Evolutionary conservation across 176 grass and related monocot genomes (phyloP), one percentile per base, ranked within the genome.

Genomic region (Hordeum vulgare): DNA sequence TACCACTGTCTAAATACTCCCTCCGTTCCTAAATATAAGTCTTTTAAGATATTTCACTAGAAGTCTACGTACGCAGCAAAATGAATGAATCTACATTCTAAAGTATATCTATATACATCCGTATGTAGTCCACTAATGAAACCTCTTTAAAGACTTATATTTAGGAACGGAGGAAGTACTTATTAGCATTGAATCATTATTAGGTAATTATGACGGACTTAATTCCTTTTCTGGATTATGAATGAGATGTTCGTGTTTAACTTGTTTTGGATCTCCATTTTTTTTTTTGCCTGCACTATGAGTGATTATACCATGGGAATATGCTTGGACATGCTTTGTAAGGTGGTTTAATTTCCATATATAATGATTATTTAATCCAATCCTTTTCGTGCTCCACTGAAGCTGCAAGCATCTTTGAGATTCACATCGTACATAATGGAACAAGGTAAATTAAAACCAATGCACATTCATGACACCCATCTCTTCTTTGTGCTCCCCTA

Each of bases 351-450:
- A 17, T 72, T 4, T 14, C 27, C 23, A 44, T 44, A 44, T 44
- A 28, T 21, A 25, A 53, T 17, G 37, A 35, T 65, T 34, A 47
- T 47, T 66, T 2, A 66, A n/a, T 47, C 24, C 8, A 7, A 20
- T 42, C 42, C 24, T 25, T 51, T 25, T 44, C 13, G 44, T 47
- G 15, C 44, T 47, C 14, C 13, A 47, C 13, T 47, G 13, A 47
- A 54, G 83, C 34, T 80, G 26, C 61, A 53, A n/a, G 76, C 76
- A 85, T 69, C 69, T 89, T 74, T 59, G 14, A 61, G 69, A 66
- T 62, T 33, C 58, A 57, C 33, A 21, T 31, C n/a, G 26, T 66
- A 39, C 21, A 23, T 47, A 47, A 45, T 45, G 13, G 13, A 13
- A 15, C 44, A 47, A 47, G 44, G 21, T 27, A 54, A 81, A 35